These are phyloP conservation scores for Neonothopanus nambi DNA, from an alignment of 1,284 basidiomycete species.

Conservation along the genomic window DNA sequence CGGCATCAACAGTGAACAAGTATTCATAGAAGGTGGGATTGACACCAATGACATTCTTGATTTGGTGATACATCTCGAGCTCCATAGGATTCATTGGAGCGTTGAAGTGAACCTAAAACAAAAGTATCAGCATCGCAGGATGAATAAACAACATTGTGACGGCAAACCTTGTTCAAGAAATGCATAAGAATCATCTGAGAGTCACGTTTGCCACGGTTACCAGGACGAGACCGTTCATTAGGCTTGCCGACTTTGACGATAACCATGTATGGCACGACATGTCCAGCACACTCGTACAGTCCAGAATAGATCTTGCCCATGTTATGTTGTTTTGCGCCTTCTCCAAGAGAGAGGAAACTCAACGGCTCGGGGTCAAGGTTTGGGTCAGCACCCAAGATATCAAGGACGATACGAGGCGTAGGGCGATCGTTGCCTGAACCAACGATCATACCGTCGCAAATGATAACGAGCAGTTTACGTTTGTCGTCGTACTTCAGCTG, in stretches of 20 bases:
- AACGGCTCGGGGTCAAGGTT: constrained; percentile 94
- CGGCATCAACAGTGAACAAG: constrained; percentile 95
- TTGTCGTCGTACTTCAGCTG: constrained; percentile 98
- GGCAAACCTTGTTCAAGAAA: constrained; percentile 88
- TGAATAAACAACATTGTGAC: background rate
- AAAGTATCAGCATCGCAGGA: constrained; percentile 9
- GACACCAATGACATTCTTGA: constrained; percentile 99
- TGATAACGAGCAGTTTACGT: constrained; percentile 90
- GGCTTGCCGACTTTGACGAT: constrained; percentile 98
- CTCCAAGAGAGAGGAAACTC: constrained; percentile 91
- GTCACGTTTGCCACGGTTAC: constrained; percentile 96
- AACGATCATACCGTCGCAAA: constrained; percentile 99
- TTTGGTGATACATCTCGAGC: constrained; percentile 98
- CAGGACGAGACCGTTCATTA: constrained; percentile 88
- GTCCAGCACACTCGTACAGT: constrained; percentile 90
- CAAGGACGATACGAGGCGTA: constrained; percentile 91
- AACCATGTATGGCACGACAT: constrained; percentile 96
- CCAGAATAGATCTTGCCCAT: constrained; percentile 99
- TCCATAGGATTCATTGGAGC: constrained; percentile 96
- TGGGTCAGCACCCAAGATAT: constrained; percentile 94
- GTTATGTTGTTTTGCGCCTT: constrained; percentile 95
- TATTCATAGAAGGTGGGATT: constrained; percentile 99
- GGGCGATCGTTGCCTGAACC: constrained; percentile 93
- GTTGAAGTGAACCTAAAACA: constrained; percentile 89
- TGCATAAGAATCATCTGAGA: constrained; percentile 96